Percentiles rank a stretch among this genome's conserved stretches.
Conservation (phyloP, 2,329 filamentous ascomycete species). For the Exserohilum turcica region DNA sequence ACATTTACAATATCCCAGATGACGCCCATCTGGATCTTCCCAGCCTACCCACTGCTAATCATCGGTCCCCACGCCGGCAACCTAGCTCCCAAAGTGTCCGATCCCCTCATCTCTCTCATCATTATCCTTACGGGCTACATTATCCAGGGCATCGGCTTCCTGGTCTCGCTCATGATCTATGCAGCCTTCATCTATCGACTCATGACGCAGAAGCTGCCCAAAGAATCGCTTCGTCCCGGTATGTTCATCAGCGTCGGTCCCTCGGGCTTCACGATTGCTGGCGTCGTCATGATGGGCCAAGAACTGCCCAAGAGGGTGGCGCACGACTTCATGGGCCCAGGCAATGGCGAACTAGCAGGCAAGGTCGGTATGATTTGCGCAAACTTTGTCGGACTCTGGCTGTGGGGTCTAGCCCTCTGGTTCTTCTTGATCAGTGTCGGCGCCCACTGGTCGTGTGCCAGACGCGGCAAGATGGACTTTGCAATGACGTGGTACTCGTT, state of each 20-base stretch:
- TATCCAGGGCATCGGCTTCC: slow-evolving; percentile 68
- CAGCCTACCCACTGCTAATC: slow-evolving; percentile 79
- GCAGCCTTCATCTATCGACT: slow-evolving; percentile 82
- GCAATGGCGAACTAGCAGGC: slow-evolving; percentile 57
- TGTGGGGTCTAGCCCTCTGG: slow-evolving; percentile 83
- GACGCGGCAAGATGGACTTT: slow-evolving; percentile 68
- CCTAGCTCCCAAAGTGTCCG: slow-evolving; percentile 54
- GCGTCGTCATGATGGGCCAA: slow-evolving; percentile 63
- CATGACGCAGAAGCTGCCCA: slow-evolving; percentile 85
- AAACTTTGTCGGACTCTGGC: slow-evolving; percentile 73
- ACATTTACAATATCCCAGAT: slow-evolving; percentile 78
- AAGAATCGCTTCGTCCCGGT: slow-evolving; percentile 75
- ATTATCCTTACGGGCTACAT: slow-evolving; percentile 65
- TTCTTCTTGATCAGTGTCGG: slow-evolving; percentile 83
- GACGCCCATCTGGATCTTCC: slow-evolving; percentile 89
- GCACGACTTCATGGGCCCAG: slow-evolving; percentile 61
- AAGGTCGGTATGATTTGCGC: slow-evolving; percentile 60
- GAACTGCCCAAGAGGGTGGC: slow-evolving; percentile 56
- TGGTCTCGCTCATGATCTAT: slow-evolving; percentile 77
- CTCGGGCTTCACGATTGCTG: slow-evolving; percentile 69
- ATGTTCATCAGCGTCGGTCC: slow-evolving; percentile 88
- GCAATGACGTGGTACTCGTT: slow-evolving; percentile 88
- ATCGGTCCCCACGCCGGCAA: slow-evolving; percentile 73
- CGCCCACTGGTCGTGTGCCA: slow-evolving; percentile 71
- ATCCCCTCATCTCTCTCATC: slow-evolving; percentile 52